Percentiles rank a stretch among this genome's conserved stretches.
phyloP scores from a whole-genome alignment of 768 basidiomycete genomes.

The Tylopilus felleus region DNA sequence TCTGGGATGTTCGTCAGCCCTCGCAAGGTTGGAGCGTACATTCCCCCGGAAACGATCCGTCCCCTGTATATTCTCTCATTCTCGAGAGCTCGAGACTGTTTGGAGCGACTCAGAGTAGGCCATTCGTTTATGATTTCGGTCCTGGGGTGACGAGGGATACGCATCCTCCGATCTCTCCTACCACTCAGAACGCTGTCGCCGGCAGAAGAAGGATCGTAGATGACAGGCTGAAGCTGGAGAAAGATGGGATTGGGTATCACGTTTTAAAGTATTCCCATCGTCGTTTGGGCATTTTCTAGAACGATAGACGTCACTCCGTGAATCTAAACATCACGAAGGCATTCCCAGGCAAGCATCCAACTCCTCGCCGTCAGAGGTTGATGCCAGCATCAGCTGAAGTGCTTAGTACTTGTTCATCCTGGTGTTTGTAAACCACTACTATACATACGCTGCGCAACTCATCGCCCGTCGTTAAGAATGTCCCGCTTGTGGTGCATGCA shows the following conservation, averaged over 20 bases:
- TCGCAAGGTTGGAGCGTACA: conserved; percentile 71
- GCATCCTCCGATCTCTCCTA: conserved; percentile 41
- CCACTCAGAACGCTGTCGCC: conserved; percentile 22
- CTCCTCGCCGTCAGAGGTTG: not conserved
- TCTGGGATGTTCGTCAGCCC: conserved; percentile 76
- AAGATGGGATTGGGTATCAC: conserved; percentile 46
- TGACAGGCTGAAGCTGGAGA: conserved; percentile 30
- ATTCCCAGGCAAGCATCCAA: not conserved
- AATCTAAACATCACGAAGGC: not conserved
- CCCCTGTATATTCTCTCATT: conserved; percentile 72
- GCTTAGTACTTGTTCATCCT: not conserved
- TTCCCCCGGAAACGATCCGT: conserved; percentile 74
- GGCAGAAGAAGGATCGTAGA: conserved; percentile 15
- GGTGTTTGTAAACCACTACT: not conserved
- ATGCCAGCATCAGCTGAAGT: not conserved
- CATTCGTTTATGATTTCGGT: conserved; percentile 81
- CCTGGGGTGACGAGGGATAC: conserved; percentile 54
- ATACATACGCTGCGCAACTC: not conserved
- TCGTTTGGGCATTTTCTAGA: conserved; percentile 11
- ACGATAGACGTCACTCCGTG: not conserved
- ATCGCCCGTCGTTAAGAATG: conserved; percentile 1
- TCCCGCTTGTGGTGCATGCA: conserved; percentile 14
- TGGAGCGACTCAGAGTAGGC: conserved; percentile 71
- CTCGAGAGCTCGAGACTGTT: conserved; percentile 78
- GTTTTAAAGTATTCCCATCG: conserved; percentile 46